Percentiles rank a stretch among this genome's conserved stretches.
These are phyloP conservation scores for Conticribra guillardii DNA, from an alignment of 108 stramenopile species.

Conservation along the genomic window DNA sequence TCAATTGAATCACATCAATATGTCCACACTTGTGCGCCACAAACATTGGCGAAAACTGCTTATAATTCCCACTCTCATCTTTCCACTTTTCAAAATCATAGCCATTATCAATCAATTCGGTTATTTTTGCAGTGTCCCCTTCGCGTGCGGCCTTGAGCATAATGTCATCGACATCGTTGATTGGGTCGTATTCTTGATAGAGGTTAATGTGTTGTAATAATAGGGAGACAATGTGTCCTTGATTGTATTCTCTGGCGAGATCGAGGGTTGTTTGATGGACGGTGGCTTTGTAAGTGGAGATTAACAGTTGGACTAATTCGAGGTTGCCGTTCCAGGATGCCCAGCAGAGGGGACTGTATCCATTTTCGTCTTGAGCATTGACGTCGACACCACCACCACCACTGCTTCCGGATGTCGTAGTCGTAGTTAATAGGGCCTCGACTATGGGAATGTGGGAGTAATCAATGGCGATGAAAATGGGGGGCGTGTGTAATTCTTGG, in stretches of 20 bases:
- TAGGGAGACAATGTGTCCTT: slow-evolving; percentile 20
- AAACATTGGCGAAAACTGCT: slow-evolving; percentile 38
- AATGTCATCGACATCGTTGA: slow-evolving; percentile 45
- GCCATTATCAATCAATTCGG: slow-evolving; percentile 30
- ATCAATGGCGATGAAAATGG: background rate
- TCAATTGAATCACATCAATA: slow-evolving; percentile 35
- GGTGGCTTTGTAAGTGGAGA: background rate
- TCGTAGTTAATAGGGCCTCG: background rate
- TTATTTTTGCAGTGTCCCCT: slow-evolving; percentile 33
- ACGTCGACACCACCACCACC: background rate
- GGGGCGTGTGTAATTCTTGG: background rate
- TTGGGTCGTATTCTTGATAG: slow-evolving; percentile 12
- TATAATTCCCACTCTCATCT: slow-evolving; percentile 38
- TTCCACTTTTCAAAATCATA: slow-evolving; percentile 50
- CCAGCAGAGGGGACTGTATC: background rate
- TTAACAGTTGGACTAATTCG: background rate
- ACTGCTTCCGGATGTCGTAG: background rate
- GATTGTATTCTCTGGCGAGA: slow-evolving; percentile 36
- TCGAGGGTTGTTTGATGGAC: slow-evolving; percentile 25
- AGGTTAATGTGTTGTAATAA: slow-evolving; percentile 16
- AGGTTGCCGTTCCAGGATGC: background rate
- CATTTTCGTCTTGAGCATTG: background rate
- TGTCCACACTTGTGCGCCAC: slow-evolving; percentile 43
- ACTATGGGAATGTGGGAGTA: background rate
- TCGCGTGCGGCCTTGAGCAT: slow-evolving; percentile 45